phyloP scores from a whole-genome alignment of 108 stramenopile species.

The Cyclotella cryptica region DNA sequence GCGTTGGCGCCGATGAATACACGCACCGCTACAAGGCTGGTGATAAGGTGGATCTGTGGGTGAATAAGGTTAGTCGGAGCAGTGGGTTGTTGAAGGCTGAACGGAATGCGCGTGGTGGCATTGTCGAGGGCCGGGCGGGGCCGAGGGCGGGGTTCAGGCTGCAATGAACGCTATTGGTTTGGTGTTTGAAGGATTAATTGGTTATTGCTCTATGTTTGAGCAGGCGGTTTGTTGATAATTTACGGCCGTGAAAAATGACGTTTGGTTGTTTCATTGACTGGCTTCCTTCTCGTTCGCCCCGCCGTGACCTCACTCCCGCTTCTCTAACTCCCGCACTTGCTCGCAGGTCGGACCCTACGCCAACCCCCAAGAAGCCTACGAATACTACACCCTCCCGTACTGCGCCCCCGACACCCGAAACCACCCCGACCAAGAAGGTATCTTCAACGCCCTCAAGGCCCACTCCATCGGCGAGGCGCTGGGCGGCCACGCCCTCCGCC shows the following conservation, averaged over 20 bases:
- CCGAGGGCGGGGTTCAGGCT: not conserved
- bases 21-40: conserved; percentile 77
- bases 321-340: not conserved
- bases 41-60: conserved; percentile 94
- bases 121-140: not conserved
- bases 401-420: conserved; percentile 93
- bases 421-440: conserved; percentile 72
- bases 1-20: conserved; percentile 50
- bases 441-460: conserved; percentile 86
- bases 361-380: conserved; percentile 99
- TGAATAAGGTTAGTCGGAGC: conserved; percentile 83
- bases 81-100: no score
- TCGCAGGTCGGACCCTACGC: conserved; percentile 95
- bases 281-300: not conserved
- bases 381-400: conserved; percentile 97
- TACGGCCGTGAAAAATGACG: not conserved
- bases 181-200: not conserved
- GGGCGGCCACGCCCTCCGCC: conserved; percentile 84
- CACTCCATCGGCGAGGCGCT: conserved; percentile 82
- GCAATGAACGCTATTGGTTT: not conserved
- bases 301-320: not conserved
- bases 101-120: not conserved
- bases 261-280: not conserved
- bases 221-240: not conserved
- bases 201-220: not conserved